phyloP scores from a whole-genome alignment of 2,329 filamentous ascomycete species.

The Pseudogymnoascus sp. region DNA sequence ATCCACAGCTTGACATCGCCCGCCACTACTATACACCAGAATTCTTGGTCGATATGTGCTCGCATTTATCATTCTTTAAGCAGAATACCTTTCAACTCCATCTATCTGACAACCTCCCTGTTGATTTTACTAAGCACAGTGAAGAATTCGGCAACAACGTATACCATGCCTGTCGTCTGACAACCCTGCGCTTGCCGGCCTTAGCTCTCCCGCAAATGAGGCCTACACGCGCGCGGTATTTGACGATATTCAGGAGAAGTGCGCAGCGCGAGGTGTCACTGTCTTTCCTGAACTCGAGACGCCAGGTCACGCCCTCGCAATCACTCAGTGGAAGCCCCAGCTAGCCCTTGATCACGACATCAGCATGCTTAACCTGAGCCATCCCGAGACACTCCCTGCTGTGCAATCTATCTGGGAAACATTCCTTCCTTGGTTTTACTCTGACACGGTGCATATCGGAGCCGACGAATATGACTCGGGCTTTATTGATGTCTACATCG shows the following conservation, averaged over 20 bases:
- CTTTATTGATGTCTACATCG: conserved; percentile 42
- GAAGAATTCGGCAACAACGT: conserved; percentile 29
- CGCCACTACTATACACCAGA: conserved; percentile 50
- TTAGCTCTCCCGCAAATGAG: conserved; percentile 48
- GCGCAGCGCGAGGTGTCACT: conserved; percentile 49
- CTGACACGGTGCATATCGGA: conserved; percentile 49
- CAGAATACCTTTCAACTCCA: conserved; percentile 54
- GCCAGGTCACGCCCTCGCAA: conserved; percentile 49
- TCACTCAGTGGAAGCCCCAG: conserved; percentile 54
- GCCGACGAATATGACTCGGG: conserved; percentile 48
- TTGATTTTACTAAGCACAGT: conserved; percentile 43
- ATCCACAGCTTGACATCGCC: conserved; percentile 41
- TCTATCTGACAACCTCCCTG: conserved; percentile 49
- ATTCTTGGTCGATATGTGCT: conserved; percentile 51
- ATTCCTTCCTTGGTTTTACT: conserved; percentile 50
- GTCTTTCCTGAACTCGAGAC: conserved; percentile 55
- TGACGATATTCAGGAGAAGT: conserved; percentile 45
- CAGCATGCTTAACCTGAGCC: conserved; percentile 48
- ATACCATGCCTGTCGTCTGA: conserved; percentile 49
- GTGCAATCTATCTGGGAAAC: conserved; percentile 47
- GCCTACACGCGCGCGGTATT: conserved; percentile 47
- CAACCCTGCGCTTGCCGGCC: conserved; percentile 38
- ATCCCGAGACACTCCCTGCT: conserved; percentile 47
- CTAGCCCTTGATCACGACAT: conserved; percentile 41
- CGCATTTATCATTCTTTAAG: conserved; percentile 56